Conservation (phyloP, 345 rosid genomes). For the Boechera divaricarpa region DNA sequence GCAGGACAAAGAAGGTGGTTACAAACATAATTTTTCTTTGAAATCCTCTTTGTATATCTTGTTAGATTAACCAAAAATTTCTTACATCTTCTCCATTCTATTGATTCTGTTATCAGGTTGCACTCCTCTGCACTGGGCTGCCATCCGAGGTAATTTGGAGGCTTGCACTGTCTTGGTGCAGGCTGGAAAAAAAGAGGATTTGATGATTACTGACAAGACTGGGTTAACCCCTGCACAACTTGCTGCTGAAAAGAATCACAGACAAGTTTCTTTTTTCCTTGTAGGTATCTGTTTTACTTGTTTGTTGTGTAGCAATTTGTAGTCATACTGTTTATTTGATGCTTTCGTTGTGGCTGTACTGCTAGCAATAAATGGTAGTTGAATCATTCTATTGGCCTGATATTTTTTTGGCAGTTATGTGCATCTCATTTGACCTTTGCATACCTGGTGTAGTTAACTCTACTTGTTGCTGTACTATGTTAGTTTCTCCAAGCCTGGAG, state of each 20-base stretch:
- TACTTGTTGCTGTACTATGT: constrained; percentile 10
- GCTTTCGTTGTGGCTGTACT: constrained; percentile 20
- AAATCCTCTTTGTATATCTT: background rate
- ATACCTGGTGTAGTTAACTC: constrained; percentile 14
- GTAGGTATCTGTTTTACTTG: constrained; percentile 69
- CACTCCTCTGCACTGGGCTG: constrained; percentile 99
- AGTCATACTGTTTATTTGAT: constrained; percentile 28
- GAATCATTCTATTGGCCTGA: constrained; percentile 23
- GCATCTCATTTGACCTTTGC: constrained; percentile 33
- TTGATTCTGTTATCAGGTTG: constrained; percentile 63
- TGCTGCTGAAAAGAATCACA: constrained; percentile 94
- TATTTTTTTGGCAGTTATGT: constrained; percentile 10
- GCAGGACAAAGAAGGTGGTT: constrained; percentile 94
- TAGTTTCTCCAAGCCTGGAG: constrained; percentile 19
- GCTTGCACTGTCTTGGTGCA: constrained; percentile 98
- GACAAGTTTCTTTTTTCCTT: constrained; percentile 99
- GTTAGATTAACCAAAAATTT: background rate
- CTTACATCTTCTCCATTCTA: constrained; percentile 17
- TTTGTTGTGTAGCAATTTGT: constrained; percentile 35
- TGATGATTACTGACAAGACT: constrained; percentile 82
- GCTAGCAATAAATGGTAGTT: constrained; percentile 20
- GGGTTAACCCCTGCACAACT: constrained; percentile 99
- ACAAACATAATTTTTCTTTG: constrained; percentile 6
- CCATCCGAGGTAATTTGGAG: constrained; percentile 97
- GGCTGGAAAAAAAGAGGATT: constrained; percentile 97